Conservation (phyloP, 1,284 basidiomycete species). For the Malassezia nana region DNA sequence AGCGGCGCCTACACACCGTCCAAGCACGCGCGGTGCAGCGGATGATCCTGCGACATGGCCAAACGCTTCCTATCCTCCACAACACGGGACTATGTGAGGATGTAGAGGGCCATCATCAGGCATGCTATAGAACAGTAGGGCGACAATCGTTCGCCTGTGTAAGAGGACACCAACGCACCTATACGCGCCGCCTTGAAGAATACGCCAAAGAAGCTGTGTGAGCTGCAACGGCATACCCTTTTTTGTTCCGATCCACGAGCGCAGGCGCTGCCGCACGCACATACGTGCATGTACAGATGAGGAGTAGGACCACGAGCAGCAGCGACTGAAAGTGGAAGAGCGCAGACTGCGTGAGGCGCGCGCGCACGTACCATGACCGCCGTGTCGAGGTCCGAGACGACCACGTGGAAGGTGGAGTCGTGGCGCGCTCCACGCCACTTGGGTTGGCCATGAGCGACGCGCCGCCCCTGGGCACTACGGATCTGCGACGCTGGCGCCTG, state of each 20-base stretch:
- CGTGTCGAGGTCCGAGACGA: background rate
- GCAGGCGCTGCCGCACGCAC: slow-evolving; percentile 77
- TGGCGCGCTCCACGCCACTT: background rate
- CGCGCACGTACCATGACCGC: background rate
- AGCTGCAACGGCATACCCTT: slow-evolving; percentile 56
- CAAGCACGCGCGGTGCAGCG: slow-evolving; percentile 16
- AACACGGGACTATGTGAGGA: slow-evolving; percentile 6
- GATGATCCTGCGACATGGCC: slow-evolving; percentile 9
- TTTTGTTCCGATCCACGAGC: slow-evolving; percentile 82
- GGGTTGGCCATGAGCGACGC: background rate
- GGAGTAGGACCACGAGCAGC: slow-evolving; percentile 78
- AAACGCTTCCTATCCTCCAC: slow-evolving; percentile 7
- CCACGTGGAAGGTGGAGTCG: background rate
- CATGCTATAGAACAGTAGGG: slow-evolving; percentile 46
- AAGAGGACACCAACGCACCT: slow-evolving; percentile 23
- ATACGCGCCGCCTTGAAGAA: slow-evolving; percentile 45
- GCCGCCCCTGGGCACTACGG: slow-evolving; percentile 35
- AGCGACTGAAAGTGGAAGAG: slow-evolving; percentile 96
- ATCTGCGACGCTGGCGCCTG: slow-evolving; percentile 35
- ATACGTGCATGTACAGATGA: slow-evolving; percentile 96
- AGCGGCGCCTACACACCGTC: slow-evolving; percentile 8
- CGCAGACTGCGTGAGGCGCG: slow-evolving; percentile 60
- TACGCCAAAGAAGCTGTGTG: slow-evolving; percentile 36
- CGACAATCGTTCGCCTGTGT: slow-evolving; percentile 41
- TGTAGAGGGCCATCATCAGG: slow-evolving; percentile 42